phyloP scores from a whole-genome alignment of 2,329 filamentous ascomycete genomes.

The Huntiella moniliformis region DNA sequence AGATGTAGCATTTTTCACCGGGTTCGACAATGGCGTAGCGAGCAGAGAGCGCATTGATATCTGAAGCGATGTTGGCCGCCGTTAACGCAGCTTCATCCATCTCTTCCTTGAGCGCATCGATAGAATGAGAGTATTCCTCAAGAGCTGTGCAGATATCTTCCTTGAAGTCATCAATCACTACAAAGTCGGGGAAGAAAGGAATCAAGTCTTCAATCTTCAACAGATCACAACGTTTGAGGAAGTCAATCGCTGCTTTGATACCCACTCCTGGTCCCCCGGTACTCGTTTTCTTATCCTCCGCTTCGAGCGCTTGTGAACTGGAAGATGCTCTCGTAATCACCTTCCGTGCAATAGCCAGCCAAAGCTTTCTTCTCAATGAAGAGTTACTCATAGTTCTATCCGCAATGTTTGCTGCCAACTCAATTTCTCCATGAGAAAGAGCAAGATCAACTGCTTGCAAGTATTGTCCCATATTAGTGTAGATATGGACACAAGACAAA shows the following conservation, averaged over 20 bases:
- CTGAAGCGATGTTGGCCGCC: conserved; percentile 73
- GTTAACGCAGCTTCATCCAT: conserved; percentile 92
- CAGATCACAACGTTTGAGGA: conserved; percentile 77
- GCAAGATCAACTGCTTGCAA: conserved; percentile 84
- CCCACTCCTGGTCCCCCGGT: conserved; percentile 29
- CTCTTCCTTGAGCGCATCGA: conserved; percentile 71
- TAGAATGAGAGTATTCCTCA: conserved; percentile 82
- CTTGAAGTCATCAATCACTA: conserved; percentile 97
- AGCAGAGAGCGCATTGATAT: conserved; percentile 69
- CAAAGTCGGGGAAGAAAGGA: conserved; percentile 95
- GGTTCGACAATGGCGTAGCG: conserved; percentile 94
- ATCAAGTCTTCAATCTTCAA: conserved; percentile 93
- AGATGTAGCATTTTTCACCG: conserved; percentile 83
- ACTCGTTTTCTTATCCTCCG: not conserved
- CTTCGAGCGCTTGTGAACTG: not conserved
- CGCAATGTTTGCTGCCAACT: conserved; percentile 75
- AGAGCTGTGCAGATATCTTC: conserved; percentile 90
- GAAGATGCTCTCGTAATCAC: conserved; percentile 56
- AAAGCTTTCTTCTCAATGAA: conserved; percentile 74
- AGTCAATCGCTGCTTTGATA: conserved; percentile 86
- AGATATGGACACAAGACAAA: conserved; percentile 90
- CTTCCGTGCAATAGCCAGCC: conserved; percentile 86
- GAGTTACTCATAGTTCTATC: conserved; percentile 67
- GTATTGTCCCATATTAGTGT: conserved; percentile 90
- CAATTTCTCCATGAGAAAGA: conserved; percentile 72